These are phyloP conservation scores for Chlamydomonas schloesseri DNA, from an alignment of 139 green algal species.

Conservation along the genomic window DNA sequence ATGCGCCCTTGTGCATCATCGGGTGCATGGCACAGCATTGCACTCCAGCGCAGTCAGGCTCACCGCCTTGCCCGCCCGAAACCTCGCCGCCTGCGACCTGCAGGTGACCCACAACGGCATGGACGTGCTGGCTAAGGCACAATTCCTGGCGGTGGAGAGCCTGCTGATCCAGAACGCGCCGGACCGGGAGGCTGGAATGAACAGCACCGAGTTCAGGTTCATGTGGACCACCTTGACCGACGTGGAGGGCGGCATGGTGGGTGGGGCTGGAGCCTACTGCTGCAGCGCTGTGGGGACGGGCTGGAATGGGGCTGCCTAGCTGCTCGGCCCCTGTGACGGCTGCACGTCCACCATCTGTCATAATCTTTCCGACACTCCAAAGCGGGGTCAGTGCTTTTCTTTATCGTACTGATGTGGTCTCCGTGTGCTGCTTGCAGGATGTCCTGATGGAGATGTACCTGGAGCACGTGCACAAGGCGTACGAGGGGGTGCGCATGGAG, in stretches of 20 bases:
- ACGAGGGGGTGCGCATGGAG: background rate
- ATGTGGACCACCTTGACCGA: slow-evolving; percentile 9
- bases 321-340: no score
- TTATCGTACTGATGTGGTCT: background rate
- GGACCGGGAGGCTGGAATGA: background rate
- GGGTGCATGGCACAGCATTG: no score
- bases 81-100: no score
- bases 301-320: no score
- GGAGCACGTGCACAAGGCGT: background rate
- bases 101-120: slow-evolving; percentile 30
- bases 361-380: no score
- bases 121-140: slow-evolving; percentile 15
- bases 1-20: no score
- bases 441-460: background rate
- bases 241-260: background rate
- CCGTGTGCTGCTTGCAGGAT: background rate
- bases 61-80: no score
- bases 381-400: no score
- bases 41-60: no score
- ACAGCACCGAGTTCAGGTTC: slow-evolving; percentile 22
- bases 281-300: no score
- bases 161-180: background rate
- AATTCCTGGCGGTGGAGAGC: background rate
- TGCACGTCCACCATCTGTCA: no score
- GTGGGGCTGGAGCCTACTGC: no score